Evolutionary conservation across 2,329 filamentous ascomycete species (phyloP).

Genomic region (Davidsoniella australis): DNA sequence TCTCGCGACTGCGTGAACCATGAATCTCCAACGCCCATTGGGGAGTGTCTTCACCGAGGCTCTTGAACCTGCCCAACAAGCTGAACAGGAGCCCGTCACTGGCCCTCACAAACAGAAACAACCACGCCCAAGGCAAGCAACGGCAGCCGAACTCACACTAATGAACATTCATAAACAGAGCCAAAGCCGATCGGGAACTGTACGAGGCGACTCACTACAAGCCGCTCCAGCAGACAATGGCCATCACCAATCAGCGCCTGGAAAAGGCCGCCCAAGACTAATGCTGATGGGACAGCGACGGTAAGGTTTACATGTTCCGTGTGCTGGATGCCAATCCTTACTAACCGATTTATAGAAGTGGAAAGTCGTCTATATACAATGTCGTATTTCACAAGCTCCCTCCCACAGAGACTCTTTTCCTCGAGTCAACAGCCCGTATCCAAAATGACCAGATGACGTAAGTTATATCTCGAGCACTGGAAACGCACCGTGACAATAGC

Average conservation of each 20-base stretch:
- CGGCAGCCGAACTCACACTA: slow-evolving; percentile 42
- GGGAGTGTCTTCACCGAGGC: no score
- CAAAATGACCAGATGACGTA: slow-evolving; percentile 93
- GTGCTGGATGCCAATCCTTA: background rate
- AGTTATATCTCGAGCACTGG: slow-evolving; percentile 21
- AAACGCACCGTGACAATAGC: background rate
- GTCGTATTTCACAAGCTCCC: slow-evolving; percentile 99
- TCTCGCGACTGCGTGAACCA: no score
- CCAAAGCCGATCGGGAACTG: slow-evolving; percentile 30
- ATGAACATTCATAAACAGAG: slow-evolving; percentile 47
- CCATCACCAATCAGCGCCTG: slow-evolving; percentile 17
- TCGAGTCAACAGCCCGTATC: slow-evolving; percentile 86
- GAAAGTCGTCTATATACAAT: slow-evolving; percentile 95
- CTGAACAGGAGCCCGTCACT: background rate
- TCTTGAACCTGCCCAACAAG: no score
- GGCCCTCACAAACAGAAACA: slow-evolving; percentile 6
- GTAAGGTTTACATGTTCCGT: slow-evolving; percentile 30
- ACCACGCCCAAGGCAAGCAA: slow-evolving; percentile 7
- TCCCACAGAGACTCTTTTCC: slow-evolving; percentile 84
- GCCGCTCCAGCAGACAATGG: slow-evolving; percentile 24
- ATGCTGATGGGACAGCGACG: slow-evolving; percentile 90
- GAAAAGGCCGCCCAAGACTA: slow-evolving; percentile 62
- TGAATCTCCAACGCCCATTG: no score
- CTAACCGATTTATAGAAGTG: slow-evolving; percentile 45
- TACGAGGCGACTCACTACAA: slow-evolving; percentile 24